Base-by-base conservation (phyloP, 176 grass and related monocot genomes). In the Microstegium vimineum region DNA sequence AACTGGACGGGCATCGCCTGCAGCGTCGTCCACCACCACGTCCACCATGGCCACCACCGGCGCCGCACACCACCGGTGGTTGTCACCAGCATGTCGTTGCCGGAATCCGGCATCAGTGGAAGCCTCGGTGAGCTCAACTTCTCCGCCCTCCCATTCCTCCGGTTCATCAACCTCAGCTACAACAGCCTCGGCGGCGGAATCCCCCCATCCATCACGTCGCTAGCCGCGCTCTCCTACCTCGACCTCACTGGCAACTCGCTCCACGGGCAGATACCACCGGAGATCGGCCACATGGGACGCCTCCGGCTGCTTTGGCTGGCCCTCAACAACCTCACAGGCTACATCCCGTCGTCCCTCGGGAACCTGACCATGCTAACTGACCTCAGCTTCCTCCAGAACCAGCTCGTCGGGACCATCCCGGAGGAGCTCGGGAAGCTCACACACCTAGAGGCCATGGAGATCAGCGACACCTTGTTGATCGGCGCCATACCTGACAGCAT, bases 101-200 rank as follows among this genome's bases (percentile, higher is more conserved):
- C 12, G 2, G 28, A 77, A 0, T 36, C 75, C 35, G 16, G 75
- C 56, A 10, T 77, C 14, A 1, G 18, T 0, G 75, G 75, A 0
- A 14, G 23, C 12, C 75, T 77, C 26, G 33, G 36, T 41, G 34
- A 20, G 56, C 75, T 77, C 56, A 26, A 77, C 56, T 40, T 77
- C 56, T 77, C 35, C 0, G 35, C 35, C 2, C 57, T 77, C 43
- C 74, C 82, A 1, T 75, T 62, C 35, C 28, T 89, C 31, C 66
- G 6, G 11, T 1, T 1, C 20, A 20, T 54, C 18, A 22, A 54
- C 51, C 18, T 54, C 51, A 22, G 18, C 18, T 54, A 9, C 51
- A 54, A 89, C 10, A 11, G 34, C 4, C 63, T 91, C 15, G 9
- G 2, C 41, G 86, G 90, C 1, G 15, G 5, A 5, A 91, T 88